Evolutionary conservation across 345 rosid species (phyloP).

Genomic region (Iberis pinnata): DNA sequence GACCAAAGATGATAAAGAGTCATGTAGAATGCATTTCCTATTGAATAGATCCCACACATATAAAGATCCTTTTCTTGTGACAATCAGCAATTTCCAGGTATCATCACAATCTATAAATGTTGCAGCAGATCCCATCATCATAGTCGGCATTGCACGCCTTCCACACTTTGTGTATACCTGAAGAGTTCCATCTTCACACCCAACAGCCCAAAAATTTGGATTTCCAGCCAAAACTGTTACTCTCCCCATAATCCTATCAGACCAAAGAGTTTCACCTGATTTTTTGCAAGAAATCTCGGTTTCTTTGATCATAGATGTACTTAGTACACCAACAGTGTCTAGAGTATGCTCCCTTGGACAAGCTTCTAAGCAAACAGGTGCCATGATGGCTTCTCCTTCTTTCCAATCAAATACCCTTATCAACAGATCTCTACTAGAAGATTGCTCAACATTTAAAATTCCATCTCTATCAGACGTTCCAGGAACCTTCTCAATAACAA

Average conservation of each 20-base stretch:
- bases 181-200: conserved; percentile 92
- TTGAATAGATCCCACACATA: conserved; percentile 83
- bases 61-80: conserved; percentile 79
- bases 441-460: conserved; percentile 47
- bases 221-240: conserved; percentile 95
- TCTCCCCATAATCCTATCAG: conserved; percentile 78
- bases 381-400: conserved; percentile 48
- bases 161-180: conserved; percentile 98
- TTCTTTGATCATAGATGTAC: conserved; percentile 61
- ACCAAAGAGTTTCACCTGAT: conserved; percentile 78
- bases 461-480: conserved; percentile 48
- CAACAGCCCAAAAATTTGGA: conserved; percentile 97
- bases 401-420: conserved; percentile 85
- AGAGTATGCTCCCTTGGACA: conserved; percentile 66
- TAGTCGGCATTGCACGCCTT: conserved; percentile 87
- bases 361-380: conserved; percentile 88
- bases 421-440: conserved; percentile 41
- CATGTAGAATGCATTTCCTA: conserved; percentile 65
- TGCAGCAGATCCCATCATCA: conserved; percentile 96
- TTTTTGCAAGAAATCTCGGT: conserved; percentile 73
- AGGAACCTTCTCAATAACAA: conserved; percentile 79
- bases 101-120: conserved; percentile 90
- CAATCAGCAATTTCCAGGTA: conserved; percentile 80
- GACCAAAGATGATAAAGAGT: conserved; percentile 71
- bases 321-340: conserved; percentile 66